Conservation (phyloP, 2,329 filamentous ascomycete genomes). For the Cladorrhinum sp. region DNA sequence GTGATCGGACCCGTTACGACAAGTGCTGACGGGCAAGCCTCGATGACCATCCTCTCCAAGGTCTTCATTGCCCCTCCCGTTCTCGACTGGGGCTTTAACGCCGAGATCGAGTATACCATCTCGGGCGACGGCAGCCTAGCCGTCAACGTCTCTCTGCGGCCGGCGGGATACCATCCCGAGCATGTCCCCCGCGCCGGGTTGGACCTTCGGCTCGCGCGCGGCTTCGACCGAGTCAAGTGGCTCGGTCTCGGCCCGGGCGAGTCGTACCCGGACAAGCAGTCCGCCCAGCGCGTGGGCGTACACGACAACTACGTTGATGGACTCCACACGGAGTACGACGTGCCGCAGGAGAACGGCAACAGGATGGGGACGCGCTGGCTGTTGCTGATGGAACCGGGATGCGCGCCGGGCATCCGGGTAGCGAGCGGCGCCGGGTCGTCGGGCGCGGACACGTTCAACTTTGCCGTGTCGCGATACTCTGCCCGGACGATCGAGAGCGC, state of each 20-base stretch:
- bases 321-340: conserved; percentile 56
- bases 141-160: conserved; percentile 39
- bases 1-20: conserved; percentile 25
- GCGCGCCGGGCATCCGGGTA: no score
- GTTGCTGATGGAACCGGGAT: conserved; percentile 25
- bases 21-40: no score
- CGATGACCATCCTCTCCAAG: conserved; percentile 39
- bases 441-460: conserved; percentile 56
- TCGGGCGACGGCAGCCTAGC: conserved; percentile 41
- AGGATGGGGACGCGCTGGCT: conserved; percentile 59
- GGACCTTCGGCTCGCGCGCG: conserved; percentile 48
- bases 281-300: conserved; percentile 51
- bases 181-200: conserved; percentile 62
- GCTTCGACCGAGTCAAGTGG: conserved; percentile 52
- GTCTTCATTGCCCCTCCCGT: conserved; percentile 57
- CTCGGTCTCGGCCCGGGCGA: conserved; percentile 63
- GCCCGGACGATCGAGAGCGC: conserved; percentile 53
- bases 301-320: conserved; percentile 32
- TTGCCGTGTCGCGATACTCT: conserved; percentile 54
- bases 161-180: conserved; percentile 48
- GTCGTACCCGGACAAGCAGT: conserved; percentile 61
- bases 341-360: conserved; percentile 67
- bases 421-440: no score
- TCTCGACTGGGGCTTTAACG: conserved; percentile 56
- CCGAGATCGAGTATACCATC: conserved; percentile 52